Base-by-base conservation (phyloP, 169 alveolate species). In the Plasmodium chabaudi region DNA sequence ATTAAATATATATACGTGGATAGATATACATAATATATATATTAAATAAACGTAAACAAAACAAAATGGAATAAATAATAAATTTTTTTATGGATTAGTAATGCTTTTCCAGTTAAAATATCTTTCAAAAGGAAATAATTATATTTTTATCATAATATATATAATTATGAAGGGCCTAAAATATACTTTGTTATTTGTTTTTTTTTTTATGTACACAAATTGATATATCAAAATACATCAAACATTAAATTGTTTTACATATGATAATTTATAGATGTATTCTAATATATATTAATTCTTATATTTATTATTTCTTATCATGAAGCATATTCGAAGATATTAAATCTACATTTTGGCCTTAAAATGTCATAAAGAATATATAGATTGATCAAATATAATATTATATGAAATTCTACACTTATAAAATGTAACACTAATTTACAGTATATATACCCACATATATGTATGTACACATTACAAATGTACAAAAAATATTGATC, bases 61-160 rank as follows among this genome's bases (percentile, higher is more conserved):
- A 57, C 25, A 23, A 57, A 57, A 19, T 13, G 25, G 65, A 57
- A 17, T 15, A 57, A 57, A 57, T 57, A 57, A 57, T 57, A 57
- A 57, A 13, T 3, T 3, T 25, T n/a, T 57, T 57, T 57, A 15
- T 9, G 13, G 65, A 3, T 57, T 57, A 15, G n/a, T 57, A 19
- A 57, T 57, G 17, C 4, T 34, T 34, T 34, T 34, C 42, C 42
- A 34, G 42, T 34, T 34, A 34, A 3, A 34, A 34, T 34, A 34
- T 34, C 7, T 34, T 34, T 34, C 42, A 34, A 34, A 34, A 34
- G 42, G 42, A 34, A 34, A 34, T 34, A 34, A 34, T 34, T 34
- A 34, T 34, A 34, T 34, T 34, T 34, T 34, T 34, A 34, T 34
- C 42, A 34, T 34, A 34, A 34, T 34, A 34, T 34, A 34, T 27